A percentile compares a stretch with the other conserved stretches of the same genome.
Conservation (phyloP, 768 basidiomycete species). For the Leucogyrophana mollusca region DNA sequence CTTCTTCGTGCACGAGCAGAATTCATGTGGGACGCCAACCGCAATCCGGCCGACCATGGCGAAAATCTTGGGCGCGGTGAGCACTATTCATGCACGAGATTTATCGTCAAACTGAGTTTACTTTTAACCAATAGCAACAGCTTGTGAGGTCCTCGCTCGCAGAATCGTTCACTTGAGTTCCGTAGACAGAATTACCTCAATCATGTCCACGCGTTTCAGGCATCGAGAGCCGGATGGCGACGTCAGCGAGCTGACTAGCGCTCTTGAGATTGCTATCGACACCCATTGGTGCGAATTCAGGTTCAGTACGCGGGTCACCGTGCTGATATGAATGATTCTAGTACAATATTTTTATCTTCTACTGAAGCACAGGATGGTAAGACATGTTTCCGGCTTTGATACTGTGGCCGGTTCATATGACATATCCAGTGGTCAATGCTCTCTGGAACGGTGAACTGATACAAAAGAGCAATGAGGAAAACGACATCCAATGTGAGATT, state of each 20-base stretch:
- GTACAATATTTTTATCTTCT: slow-evolving; percentile 83
- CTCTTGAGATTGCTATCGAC: slow-evolving; percentile 90
- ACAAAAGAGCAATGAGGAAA: slow-evolving; percentile 70
- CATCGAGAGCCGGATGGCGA: slow-evolving; percentile 76
- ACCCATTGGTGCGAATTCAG: slow-evolving; percentile 64
- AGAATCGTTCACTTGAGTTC: slow-evolving; percentile 71
- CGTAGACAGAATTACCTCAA: slow-evolving; percentile 57
- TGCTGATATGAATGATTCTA: slow-evolving; percentile 23
- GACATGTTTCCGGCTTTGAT: slow-evolving; percentile 8
- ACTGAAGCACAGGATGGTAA: slow-evolving; percentile 80
- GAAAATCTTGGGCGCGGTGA: slow-evolving; percentile 82
- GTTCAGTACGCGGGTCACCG: not conserved
- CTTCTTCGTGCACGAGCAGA: slow-evolving; percentile 74
- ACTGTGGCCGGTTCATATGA: slow-evolving; percentile 6
- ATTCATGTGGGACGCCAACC: slow-evolving; percentile 80
- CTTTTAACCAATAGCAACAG: slow-evolving; percentile 70
- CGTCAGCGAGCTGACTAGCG: slow-evolving; percentile 68
- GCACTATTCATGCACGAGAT: slow-evolving; percentile 9
- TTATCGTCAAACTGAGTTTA: not conserved
- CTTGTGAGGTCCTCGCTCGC: slow-evolving; percentile 84
- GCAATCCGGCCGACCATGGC: slow-evolving; percentile 81
- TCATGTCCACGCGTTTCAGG: slow-evolving; percentile 79
- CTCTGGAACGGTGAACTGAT: slow-evolving; percentile 85
- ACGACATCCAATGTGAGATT: slow-evolving; percentile 74
- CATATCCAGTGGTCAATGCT: slow-evolving; percentile 62